Conservation (phyloP, 306 rosid species). For the Crotalaria pallida region DNA sequence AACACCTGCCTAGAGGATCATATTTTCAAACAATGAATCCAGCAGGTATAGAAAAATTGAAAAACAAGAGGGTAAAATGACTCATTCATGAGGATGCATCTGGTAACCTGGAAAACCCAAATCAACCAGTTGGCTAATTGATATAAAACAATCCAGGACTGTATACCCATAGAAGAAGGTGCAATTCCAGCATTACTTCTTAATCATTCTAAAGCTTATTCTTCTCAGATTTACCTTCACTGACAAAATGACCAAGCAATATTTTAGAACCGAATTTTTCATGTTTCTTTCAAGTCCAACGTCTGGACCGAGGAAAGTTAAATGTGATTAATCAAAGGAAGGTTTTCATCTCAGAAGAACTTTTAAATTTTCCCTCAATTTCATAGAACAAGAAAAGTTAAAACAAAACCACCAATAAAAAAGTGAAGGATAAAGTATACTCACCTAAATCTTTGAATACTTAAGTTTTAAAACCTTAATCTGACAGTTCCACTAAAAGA, state of each 20-base stretch:
- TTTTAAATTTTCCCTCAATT: not conserved
- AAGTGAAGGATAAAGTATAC: not conserved
- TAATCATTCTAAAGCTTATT: not conserved
- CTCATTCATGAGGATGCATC: not conserved
- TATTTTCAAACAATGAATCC: not conserved
- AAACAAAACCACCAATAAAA: not conserved
- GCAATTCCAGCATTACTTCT: not conserved
- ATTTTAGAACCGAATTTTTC: not conserved
- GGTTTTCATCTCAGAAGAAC: not conserved
- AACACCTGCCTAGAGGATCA: not conserved
- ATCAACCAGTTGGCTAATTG: conserved; percentile 8
- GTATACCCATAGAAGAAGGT: not conserved
- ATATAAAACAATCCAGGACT: not conserved
- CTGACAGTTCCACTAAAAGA: not conserved
- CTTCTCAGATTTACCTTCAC: not conserved
- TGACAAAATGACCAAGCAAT: not conserved
- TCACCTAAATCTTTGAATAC: not conserved
- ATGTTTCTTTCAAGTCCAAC: not conserved
- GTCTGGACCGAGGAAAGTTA: not conserved
- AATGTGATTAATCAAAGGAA: not conserved
- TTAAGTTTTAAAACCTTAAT: not conserved
- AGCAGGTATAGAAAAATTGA: not conserved
- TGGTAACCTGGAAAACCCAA: conserved; percentile 1
- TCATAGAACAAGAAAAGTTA: not conserved
- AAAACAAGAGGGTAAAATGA: not conserved